Evolutionary conservation across 2,329 filamentous ascomycete species (phyloP).

Genomic region (Fusarium mundagurra): DNA sequence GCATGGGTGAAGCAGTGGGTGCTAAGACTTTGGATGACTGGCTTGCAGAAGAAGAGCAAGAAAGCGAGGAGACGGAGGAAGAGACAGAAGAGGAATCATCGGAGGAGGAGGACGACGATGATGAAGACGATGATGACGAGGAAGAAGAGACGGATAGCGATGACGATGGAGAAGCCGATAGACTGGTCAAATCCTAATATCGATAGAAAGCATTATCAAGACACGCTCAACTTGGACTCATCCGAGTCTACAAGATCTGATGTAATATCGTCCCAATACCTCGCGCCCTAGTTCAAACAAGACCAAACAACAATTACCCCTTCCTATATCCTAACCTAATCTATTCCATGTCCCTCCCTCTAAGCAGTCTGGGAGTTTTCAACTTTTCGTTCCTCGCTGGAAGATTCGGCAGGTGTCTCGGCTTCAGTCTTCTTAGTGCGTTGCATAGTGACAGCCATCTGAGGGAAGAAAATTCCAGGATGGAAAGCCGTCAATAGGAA

Average conservation of each 20-base stretch:
- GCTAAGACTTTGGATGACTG: constrained; percentile 92
- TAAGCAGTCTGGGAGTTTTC: constrained; percentile 27
- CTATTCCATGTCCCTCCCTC: not conserved
- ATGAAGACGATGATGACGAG: constrained; percentile 60
- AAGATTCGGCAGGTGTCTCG: constrained; percentile 42
- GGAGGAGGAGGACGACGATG: constrained; percentile 61
- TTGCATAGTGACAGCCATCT: constrained; percentile 54
- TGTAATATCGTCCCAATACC: not conserved
- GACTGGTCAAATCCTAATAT: constrained; percentile 53
- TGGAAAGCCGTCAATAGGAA: constrained; percentile 62
- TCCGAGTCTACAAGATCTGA: constrained; percentile 15
- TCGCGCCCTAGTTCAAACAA: not conserved
- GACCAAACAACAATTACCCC: not conserved
- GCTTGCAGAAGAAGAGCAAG: constrained; percentile 77
- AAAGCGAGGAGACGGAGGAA: constrained; percentile 65
- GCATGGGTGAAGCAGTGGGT: constrained; percentile 60
- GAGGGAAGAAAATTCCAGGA: constrained; percentile 65
- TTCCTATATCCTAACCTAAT: not conserved
- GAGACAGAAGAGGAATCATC: constrained; percentile 60
- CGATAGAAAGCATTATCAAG: constrained; percentile 29
- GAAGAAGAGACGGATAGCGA: constrained; percentile 61
- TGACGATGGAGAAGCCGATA: constrained; percentile 56
- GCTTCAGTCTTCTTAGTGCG: constrained; percentile 36
- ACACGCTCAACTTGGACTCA: constrained; percentile 9
- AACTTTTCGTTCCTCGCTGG: constrained; percentile 42